Evolutionary conservation across 331 rosid species (phyloP), one percentile per base, ranked within the genome.

Genomic region (Malus hybrid): DNA sequence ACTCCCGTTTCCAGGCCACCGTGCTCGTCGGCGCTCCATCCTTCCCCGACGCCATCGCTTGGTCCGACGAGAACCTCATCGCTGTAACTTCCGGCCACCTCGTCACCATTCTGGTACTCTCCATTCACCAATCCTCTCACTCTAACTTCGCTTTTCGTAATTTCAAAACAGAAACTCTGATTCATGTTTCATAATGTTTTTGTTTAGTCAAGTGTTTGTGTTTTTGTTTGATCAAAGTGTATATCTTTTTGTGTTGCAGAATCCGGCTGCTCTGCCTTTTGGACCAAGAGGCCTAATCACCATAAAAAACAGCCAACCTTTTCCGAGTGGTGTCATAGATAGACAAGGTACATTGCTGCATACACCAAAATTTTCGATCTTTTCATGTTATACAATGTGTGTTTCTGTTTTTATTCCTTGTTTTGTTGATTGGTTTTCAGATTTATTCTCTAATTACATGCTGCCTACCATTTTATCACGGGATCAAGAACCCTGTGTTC

Each of bases 51-150:
- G 85, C 98, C 75, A 81, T 94, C 73, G 87, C 92, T 11, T 94
- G 98, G 98, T 94, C 98, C 20, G 80, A 90, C 14, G 96, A 90
- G 70, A 94, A 94, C 75, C 88, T 94, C 71, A 83, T 94, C 55
- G 98, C 98, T 34, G 87, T 90, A 76, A 95, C 98, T 73, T 81
- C 97, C 13, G 93, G 87, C 64, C 92, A 90, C 83, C 76, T 94
- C 34, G 90, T 91, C 60, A 90, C 97, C 76, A 86, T 94, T 5
- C 85, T 91, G 29, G 97, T 92, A 86, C 50, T 4, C 46, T 28
- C 39, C 11, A 44, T 10, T 57, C 29, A 15, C 3, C 50, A 48
- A 18, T 29, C 6, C 18, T 27, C 13, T 19, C 54, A n/a, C 8
- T 44, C 50, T 42, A 42, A 27, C 28, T 55, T n/a, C 29, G 10